Percentiles rank a stretch among this genome's conserved stretches.
Conservation (phyloP, 164 flowering plant genomes). For the Aristolochia californica region DNA sequence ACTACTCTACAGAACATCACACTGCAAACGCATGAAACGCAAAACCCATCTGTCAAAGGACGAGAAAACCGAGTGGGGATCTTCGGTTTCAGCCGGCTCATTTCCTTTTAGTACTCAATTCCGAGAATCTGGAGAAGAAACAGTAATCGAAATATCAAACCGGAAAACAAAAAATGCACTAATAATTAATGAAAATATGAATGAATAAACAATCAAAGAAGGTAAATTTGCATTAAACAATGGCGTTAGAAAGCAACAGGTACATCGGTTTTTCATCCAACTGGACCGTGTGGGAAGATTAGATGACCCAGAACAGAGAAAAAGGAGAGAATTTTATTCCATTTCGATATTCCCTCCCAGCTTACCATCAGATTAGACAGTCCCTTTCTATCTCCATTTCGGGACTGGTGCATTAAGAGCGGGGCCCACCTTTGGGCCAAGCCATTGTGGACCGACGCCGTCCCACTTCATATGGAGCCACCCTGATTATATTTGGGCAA, state of each 20-base stretch:
- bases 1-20: slow-evolving; percentile 1
- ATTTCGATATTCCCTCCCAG: no score
- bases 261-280: slow-evolving; percentile 10
- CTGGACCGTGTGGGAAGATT: slow-evolving; percentile 26
- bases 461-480: no score
- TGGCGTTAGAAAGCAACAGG: background rate
- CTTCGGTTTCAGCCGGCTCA: background rate
- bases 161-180: background rate
- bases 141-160: background rate
- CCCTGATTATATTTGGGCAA: no score
- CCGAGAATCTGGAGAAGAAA: slow-evolving; percentile 7
- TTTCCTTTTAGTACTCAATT: slow-evolving; percentile 4
- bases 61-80: slow-evolving; percentile 2
- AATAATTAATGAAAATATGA: background rate
- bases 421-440: no score
- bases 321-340: background rate
- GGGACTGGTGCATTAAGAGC: no score
- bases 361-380: no score
- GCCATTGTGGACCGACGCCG: no score
- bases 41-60: slow-evolving; percentile 12
- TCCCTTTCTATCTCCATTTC: no score
- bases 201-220: background rate
- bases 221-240: background rate
- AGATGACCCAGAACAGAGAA: background rate
- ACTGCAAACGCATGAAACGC: slow-evolving; percentile 6